phyloP scores from a whole-genome alignment of 768 basidiomycete genomes.

The Mycena epipterygia region DNA sequence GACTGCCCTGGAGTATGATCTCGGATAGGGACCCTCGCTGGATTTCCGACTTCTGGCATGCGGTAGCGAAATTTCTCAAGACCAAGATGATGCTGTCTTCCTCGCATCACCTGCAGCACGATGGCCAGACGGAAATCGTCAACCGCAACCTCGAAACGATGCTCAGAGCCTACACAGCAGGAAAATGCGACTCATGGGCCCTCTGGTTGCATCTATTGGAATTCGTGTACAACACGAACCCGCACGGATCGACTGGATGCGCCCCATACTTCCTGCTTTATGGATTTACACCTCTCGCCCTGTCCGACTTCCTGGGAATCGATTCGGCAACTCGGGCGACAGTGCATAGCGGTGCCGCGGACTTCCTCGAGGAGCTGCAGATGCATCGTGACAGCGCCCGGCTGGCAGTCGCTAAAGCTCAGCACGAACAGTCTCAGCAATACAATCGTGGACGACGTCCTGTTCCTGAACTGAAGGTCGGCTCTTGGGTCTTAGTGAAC shows the following conservation, averaged over 20 bases:
- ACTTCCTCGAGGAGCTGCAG: not conserved
- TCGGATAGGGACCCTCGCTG: constrained; percentile 26
- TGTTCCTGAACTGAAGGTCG: not conserved
- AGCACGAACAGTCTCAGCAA: constrained; percentile 5
- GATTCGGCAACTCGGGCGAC: not conserved
- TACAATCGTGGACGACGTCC: not conserved
- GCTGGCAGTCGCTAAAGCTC: constrained; percentile 1
- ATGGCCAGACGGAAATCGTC: constrained; percentile 48
- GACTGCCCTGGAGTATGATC: constrained; percentile 19
- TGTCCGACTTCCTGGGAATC: constrained; percentile 13
- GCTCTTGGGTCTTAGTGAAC: not conserved
- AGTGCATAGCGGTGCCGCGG: not conserved
- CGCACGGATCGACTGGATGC: constrained; percentile 26
- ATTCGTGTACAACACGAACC: constrained; percentile 42
- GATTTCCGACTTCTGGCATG: constrained; percentile 20
- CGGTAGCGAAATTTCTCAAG: not conserved
- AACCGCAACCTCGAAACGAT: constrained; percentile 46
- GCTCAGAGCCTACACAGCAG: constrained; percentile 35
- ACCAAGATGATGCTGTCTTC: constrained; percentile 6
- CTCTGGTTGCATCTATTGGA: constrained; percentile 39
- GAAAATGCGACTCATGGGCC: constrained; percentile 37
- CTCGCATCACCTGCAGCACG: constrained; percentile 44
- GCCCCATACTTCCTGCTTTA: constrained; percentile 36
- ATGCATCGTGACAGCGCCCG: constrained; percentile 10
- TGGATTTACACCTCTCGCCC: constrained; percentile 27